phyloP scores from a whole-genome alignment of 2,329 filamentous ascomycete species.

The Penicillium sp. region DNA sequence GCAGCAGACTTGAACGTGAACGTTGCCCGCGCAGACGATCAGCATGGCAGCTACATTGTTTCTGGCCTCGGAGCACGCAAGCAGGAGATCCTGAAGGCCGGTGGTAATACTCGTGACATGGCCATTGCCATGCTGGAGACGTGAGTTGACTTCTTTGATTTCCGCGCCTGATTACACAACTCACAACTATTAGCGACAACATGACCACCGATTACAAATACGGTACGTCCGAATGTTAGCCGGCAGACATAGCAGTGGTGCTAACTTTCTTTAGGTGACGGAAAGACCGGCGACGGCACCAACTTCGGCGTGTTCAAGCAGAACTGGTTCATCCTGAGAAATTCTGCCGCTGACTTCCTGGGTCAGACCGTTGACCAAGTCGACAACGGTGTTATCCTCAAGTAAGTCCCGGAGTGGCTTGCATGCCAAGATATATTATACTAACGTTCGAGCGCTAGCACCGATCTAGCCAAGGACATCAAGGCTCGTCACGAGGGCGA shows the following conservation, averaged over 20 bases:
- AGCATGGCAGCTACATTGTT: constrained; percentile 19
- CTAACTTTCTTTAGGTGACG: constrained; percentile 18
- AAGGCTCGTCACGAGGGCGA: constrained; percentile 22
- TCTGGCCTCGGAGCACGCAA: constrained; percentile 20
- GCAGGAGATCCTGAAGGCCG: constrained; percentile 16
- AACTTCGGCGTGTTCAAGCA: constrained; percentile 35
- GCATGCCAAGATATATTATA: too few relatives aligned
- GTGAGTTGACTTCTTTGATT: constrained; percentile 1
- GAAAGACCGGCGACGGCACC: constrained; percentile 26
- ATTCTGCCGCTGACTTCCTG: constrained; percentile 23
- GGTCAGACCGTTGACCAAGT: constrained; percentile 19
- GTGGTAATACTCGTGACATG: constrained; percentile 22
- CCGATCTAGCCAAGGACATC: constrained; percentile 17
- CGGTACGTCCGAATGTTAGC: constrained; percentile 6
- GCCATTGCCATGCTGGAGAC: constrained; percentile 28
- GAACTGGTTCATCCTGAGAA: constrained; percentile 29
- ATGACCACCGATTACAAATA: constrained; percentile 24
- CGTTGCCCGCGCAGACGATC: constrained; percentile 8
- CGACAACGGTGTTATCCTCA: constrained; percentile 25
- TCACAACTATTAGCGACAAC: constrained; percentile 7
- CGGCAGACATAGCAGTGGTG: too few relatives aligned
- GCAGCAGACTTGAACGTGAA: not conserved
- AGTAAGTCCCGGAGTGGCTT: constrained; percentile 12
- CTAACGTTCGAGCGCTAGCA: constrained; percentile 3
- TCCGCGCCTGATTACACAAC: not conserved